These are phyloP conservation scores for Metroxylon sagu DNA, from an alignment of 176 grass and related monocot species.

Conservation along the genomic window DNA sequence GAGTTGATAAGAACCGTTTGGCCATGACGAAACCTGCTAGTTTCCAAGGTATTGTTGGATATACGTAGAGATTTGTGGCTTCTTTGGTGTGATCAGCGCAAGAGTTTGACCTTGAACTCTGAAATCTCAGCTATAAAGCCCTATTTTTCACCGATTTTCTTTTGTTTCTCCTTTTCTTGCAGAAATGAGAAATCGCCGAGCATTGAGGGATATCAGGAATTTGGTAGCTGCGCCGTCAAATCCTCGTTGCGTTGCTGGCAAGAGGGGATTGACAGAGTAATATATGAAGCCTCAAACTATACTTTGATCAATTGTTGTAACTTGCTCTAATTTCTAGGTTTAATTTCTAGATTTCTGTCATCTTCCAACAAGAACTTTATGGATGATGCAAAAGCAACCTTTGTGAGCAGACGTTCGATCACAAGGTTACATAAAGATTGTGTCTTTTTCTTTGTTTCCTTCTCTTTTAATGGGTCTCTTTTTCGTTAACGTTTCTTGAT, in stretches of 20 bases:
- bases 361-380: conserved; percentile 31
- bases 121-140: not conserved
- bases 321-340: conserved; percentile 11
- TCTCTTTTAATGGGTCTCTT: not conserved
- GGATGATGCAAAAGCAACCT: conserved; percentile 18
- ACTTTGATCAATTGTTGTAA: not conserved
- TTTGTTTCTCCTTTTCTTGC: conserved; percentile 12
- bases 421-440: conserved; percentile 42
- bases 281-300: conserved; percentile 17
- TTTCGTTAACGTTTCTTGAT: not conserved
- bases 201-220: conserved; percentile 67
- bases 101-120: not conserved
- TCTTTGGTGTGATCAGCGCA: conserved; percentile 1
- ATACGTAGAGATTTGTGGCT: conserved; percentile 17
- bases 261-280: conserved; percentile 57
- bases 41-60: conserved; percentile 30
- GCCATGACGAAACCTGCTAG: conserved; percentile 8
- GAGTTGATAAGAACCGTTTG: conserved; percentile 39
- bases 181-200: conserved; percentile 57
- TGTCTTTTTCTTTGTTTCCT: not conserved
- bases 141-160: not conserved
- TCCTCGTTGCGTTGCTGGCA: conserved; percentile 30
- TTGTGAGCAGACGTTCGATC: conserved; percentile 29
- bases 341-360: not conserved
- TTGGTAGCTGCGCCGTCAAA: conserved; percentile 21